phyloP scores from a whole-genome alignment of 768 basidiomycete species.

The Russula brevipes region DNA sequence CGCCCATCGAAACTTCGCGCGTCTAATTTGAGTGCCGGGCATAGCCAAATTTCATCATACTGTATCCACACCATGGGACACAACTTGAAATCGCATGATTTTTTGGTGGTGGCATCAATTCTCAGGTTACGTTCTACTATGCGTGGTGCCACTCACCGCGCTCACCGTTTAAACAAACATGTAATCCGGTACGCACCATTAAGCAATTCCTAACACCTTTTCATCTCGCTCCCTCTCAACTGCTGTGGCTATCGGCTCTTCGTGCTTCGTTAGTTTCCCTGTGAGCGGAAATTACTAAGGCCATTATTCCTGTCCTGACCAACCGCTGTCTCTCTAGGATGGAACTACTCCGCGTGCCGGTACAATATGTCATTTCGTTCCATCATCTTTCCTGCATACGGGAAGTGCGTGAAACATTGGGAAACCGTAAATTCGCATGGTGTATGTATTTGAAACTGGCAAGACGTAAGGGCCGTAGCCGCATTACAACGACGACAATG shows the following conservation, averaged over 20 bases:
- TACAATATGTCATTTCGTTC: not conserved
- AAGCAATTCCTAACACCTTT: too few species aligned
- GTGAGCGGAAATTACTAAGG: not conserved
- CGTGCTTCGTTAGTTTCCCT: conserved; percentile 4
- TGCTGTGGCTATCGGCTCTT: conserved; percentile 7
- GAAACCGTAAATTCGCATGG: conserved; percentile 9
- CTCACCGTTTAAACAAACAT: conserved; percentile 29
- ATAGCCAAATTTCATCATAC: not conserved
- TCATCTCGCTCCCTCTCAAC: conserved; percentile 5
- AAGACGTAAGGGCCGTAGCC: too few species aligned
- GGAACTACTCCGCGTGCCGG: conserved; percentile 8
- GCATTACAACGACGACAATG: too few species aligned
- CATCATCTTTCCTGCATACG: not conserved
- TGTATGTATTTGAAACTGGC: not conserved
- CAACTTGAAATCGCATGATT: too few species aligned
- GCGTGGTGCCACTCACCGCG: conserved; percentile 20
- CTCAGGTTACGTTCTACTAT: conserved; percentile 19
- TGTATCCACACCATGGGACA: too few species aligned
- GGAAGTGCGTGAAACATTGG: conserved; percentile 17
- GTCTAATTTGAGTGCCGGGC: too few species aligned
- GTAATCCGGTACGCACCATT: conserved; percentile 13
- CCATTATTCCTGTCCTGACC: not conserved
- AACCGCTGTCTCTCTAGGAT: not conserved
- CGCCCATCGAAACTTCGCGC: too few species aligned
- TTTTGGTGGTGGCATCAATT: not conserved